Base-by-base conservation (phyloP, 495 filamentous ascomycete species). In the Pseudevernia furfuracea region DNA sequence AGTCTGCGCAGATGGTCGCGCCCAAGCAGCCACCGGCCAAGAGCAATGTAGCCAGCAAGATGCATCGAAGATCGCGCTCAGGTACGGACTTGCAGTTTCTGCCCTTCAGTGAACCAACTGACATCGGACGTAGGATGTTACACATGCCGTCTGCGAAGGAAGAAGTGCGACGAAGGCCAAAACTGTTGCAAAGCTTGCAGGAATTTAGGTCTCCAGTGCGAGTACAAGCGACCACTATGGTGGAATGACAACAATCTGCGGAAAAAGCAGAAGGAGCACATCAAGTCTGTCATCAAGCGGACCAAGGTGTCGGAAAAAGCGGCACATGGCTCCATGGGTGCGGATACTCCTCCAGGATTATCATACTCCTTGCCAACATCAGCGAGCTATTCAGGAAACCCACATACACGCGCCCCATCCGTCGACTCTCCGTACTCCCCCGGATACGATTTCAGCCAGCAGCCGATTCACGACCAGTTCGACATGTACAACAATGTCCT, bases 161-260 rank as follows among this genome's bases (percentile, higher is more conserved):
- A 98, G 84, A 98, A 98, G 84, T 97, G 94, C 78, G 93, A 98
- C 73, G 94, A 98, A 76, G 88, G 86, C 61, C 89, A 89, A 69
- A 89, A 90, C 44, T 79, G 85, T 67, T 98, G 94, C 79, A 84
- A 84, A 59, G 91, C 93, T 58, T 98, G 94, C 83, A 88, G 84
- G 72, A 89, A 96, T 70, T 85, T 98, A 49, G 85, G 86, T 14
- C 82, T 98, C 30, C 79, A 79, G 65, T 98, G 94, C 76, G 91
- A 98, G 80, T 98, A 97, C 77, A 96, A 96, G 82, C 81, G 92
- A 72, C 93, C 94, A 15, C 84, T 89, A 74, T 98, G 94, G 94
- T 98, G 94, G 94, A 89, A 86, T 74, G 96, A 89, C 78, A 86
- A 88, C 69, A 91, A 96, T 66, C 85, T 87, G 75, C 82, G 94